phyloP scores from a whole-genome alignment of 2,329 filamentous ascomycete genomes.

The Pseudocercospora eumusae region DNA sequence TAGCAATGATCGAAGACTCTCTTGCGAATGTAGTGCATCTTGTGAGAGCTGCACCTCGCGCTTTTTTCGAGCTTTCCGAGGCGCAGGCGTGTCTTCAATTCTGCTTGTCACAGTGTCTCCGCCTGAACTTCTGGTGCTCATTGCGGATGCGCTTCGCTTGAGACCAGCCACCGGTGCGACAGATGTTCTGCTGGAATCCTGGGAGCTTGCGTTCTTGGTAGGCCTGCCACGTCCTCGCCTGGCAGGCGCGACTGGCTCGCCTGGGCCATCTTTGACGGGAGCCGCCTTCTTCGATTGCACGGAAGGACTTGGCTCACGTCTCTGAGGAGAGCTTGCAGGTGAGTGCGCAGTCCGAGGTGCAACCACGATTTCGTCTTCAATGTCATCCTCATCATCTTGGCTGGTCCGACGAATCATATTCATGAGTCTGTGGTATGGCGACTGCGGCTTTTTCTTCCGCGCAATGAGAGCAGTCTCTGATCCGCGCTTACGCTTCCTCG shows the following conservation, averaged over 20 bases:
- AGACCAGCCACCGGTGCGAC: conserved; percentile 16
- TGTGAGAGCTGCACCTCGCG: conserved; percentile 22
- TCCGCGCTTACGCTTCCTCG: conserved; percentile 36
- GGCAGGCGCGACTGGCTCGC: conserved; percentile 6
- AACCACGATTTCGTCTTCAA: conserved; percentile 47
- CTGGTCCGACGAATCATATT: conserved; percentile 28
- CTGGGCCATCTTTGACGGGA: conserved; percentile 14
- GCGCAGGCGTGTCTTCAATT: conserved; percentile 28
- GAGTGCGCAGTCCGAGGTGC: conserved; percentile 20
- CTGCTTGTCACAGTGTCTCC: conserved; percentile 12
- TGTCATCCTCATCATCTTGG: conserved; percentile 37
- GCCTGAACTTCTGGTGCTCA: conserved; percentile 20
- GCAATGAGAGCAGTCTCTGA: conserved; percentile 17
- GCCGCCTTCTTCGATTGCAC: conserved; percentile 6
- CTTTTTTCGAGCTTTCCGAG: conserved; percentile 31
- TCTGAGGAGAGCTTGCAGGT: conserved; percentile 25
- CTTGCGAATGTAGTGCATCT: conserved; percentile 1
- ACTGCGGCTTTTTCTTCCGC: conserved; percentile 36
- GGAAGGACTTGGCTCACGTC: not conserved
- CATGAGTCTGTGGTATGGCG: conserved; percentile 29
- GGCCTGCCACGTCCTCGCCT: conserved; percentile 36
- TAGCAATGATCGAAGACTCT: not conserved
- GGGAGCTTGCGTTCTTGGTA: conserved; percentile 28
- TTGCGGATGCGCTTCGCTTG: conserved; percentile 36
- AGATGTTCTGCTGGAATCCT: conserved; percentile 13